Evolutionary conservation across 495 filamentous ascomycete species (phyloP), one percentile per base, ranked within the genome.

Genomic region (Patellaria atrata): DNA sequence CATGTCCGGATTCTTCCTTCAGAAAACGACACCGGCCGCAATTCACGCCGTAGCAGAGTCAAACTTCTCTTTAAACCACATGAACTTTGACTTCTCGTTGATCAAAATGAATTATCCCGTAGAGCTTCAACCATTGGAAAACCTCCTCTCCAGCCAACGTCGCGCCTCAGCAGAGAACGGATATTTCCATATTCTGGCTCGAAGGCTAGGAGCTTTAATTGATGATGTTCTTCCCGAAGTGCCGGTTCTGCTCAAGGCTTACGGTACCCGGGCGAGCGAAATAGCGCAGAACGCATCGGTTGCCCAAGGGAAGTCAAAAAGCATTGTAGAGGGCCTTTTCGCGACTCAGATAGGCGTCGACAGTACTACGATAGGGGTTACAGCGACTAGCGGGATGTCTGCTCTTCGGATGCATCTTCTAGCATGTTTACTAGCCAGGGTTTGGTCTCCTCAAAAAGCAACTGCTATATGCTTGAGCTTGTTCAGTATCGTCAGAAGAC

Each of bases 361-460:
- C 34, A 47, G 38, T 2, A 52, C 56, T 3, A 22, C 39, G 1
- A 48, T 60, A 11, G 57, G 57, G 57, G 57, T 54, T n/a, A 43
- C 55, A 2, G 42, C 42, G 17, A 45, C 42, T 3, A 40, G 36
- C 3, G 23, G 30, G 0, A 27, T 5, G 2, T 9, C 24, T 5
- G 36, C 42, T 5, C n/a, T 45, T 4, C 18, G n/a, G 1, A 26
- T 45, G 7, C 31, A 45, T 30, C 37, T 45, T 2, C 32, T 45
- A 1, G 31, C 20, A 2, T 45, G 42, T 15, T 30, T 45, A 37
- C 30, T 45, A 1, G 19, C 42, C 8, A 24, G 42, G 7, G 27
- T 36, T 9, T 45, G 42, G 36, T 15, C 30, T 16, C 10, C 22
- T 4, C 5, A n/a, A 15, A 20, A 30, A 12, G 42, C 42, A 7